These are phyloP conservation scores for Xylariales sp. DNA, from an alignment of 2,329 filamentous ascomycete genomes.

Conservation along the genomic window DNA sequence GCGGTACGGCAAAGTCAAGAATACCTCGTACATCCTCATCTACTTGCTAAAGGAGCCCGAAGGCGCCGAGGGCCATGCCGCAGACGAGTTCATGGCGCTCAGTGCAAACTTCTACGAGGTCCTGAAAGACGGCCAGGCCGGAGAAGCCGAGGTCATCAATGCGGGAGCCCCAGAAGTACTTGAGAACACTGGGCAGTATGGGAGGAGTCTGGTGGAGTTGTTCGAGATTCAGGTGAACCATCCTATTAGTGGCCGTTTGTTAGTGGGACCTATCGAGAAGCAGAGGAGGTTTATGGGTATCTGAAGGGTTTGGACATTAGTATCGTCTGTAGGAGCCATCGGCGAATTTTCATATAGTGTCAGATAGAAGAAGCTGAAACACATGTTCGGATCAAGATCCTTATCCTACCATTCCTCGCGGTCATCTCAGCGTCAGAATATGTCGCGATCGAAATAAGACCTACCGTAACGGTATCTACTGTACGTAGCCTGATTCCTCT, in stretches of 20 bases:
- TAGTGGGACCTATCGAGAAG: conserved; percentile 12
- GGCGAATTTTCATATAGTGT: too few species aligned
- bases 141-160: conserved; percentile 3
- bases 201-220: conserved; percentile 1
- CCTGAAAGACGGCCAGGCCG: conserved; percentile 4
- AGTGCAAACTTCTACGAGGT: conserved; percentile 12
- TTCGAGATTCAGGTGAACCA: conserved; percentile 10
- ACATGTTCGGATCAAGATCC: too few species aligned
- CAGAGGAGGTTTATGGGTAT: conserved; percentile 7
- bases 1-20: conserved; percentile 4
- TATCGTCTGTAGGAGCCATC: not conserved
- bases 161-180: not conserved
- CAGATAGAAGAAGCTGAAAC: too few species aligned
- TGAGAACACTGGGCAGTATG: not conserved
- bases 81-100: conserved; percentile 9
- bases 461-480: too few species aligned
- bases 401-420: too few species aligned
- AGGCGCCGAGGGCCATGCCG: conserved; percentile 9
- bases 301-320: not conserved
- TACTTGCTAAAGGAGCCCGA: conserved; percentile 2
- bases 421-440: too few species aligned
- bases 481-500: too few species aligned
- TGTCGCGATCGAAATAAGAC: too few species aligned
- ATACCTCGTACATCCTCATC: conserved; percentile 10
- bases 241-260: conserved; percentile 9